Evolutionary conservation across 1,139 yeast genomes (phyloP), one percentile per base, ranked within the genome.

Genomic region (Lipomyces yarrowii): DNA sequence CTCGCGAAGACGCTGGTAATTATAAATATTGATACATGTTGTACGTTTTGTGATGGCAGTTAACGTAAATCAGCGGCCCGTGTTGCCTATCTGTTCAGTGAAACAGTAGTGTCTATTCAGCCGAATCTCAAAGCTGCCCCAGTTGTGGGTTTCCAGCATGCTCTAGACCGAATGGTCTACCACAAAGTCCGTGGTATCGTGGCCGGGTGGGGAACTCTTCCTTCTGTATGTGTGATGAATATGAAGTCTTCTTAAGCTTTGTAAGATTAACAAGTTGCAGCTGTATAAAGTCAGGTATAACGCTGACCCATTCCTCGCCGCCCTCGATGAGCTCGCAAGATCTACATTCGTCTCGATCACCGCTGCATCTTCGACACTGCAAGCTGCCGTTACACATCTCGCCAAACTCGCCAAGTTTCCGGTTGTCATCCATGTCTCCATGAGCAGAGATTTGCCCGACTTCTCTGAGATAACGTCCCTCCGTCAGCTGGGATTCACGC

Each of bases 391-490:
- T 46, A 93, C 96, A n/a, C 82, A 83, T 62, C 81, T 91, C 58
- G 79, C 86, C 6, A 77, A 79, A 52, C 81, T 88, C 71, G 78
- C 80, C 53, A 70, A 77, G n/a, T 72, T 76, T 37, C 81, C 85
- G 2, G 81, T 84, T 35, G 89, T 90, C 15, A 78, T 89, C 64
- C 90, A 88, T 73, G 86, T 87, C 58, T 89, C 67, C 69, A 79
- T 54, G 77, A 80, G 64, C 82, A 82, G 70, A 54, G 57, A 56
- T 18, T 56, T 65, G 54, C 64, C 77, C 37, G 96, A 91, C 76
- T 90, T 81, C 75, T 84, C 89, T 10, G 80, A 85, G 42, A 84
- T 90, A 46, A 81, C 93, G n/a, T 84, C 91, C 11, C 81, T 90
- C 72, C 86, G 93, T 74, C 96, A 91, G 76, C 81, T 89, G 60